phyloP scores from a whole-genome alignment of 371 early-diverging fungal genomes.

The Gilbertella persicaria region DNA sequence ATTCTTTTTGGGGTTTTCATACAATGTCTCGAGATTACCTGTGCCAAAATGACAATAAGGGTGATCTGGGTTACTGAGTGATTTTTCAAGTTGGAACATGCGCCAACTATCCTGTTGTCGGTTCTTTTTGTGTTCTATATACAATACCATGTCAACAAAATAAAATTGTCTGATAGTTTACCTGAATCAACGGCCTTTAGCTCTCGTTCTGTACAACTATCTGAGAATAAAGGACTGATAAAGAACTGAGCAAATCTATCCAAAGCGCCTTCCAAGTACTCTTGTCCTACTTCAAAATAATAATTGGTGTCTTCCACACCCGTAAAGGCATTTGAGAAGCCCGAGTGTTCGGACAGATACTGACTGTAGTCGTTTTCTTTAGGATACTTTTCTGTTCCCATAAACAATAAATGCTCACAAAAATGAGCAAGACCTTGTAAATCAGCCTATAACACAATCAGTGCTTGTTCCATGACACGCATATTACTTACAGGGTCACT shows the following conservation, averaged over 20 bases:
- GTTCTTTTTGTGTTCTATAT: slow-evolving; percentile 88
- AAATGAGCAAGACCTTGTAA: slow-evolving; percentile 97
- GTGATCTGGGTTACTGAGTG: slow-evolving; percentile 75
- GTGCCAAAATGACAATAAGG: slow-evolving; percentile 90
- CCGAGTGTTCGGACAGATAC: slow-evolving; percentile 88
- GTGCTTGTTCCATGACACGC: background rate
- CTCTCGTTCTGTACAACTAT: slow-evolving; percentile 89
- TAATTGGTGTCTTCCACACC: slow-evolving; percentile 88
- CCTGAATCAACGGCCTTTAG: slow-evolving; percentile 92
- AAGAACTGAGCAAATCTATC: slow-evolving; percentile 96
- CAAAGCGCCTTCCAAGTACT: slow-evolving; percentile 86
- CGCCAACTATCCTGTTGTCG: slow-evolving; percentile 87
- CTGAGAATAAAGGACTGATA: slow-evolving; percentile 85
- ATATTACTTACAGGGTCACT: slow-evolving; percentile 68
- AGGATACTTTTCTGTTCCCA: slow-evolving; percentile 91
- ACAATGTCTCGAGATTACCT: slow-evolving; percentile 83
- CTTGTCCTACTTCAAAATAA: slow-evolving; percentile 91
- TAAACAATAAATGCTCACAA: slow-evolving; percentile 96
- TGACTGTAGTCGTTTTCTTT: slow-evolving; percentile 90
- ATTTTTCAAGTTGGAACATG: slow-evolving; percentile 81
- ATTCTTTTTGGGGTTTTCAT: slow-evolving; percentile 64
- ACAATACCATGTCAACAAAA: background rate
- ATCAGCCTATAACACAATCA: slow-evolving; percentile 39
- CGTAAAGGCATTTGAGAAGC: slow-evolving; percentile 97
- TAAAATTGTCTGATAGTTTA: no score